Evolutionary conservation across 2,329 filamentous ascomycete genomes (phyloP), one percentile per base, ranked within the genome.

Genomic region (Aspergillus intermedius): DNA sequence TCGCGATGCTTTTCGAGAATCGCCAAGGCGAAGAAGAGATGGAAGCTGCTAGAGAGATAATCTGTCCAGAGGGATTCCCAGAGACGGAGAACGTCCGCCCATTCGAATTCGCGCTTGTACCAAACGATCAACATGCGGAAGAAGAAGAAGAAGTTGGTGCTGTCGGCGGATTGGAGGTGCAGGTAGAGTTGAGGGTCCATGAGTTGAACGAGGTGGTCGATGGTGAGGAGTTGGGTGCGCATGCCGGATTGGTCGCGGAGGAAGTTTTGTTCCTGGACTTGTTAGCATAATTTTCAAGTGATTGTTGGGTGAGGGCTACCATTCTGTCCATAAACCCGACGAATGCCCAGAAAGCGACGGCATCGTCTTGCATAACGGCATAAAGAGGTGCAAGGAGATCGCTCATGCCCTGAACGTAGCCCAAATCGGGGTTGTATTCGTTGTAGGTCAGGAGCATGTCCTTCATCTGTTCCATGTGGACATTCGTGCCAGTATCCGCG

Each of bases 101-200:
- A 98, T 57, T 83, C 80, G 60, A 98, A 98, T 69, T 98, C 93
- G 43, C 93, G 86, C 75, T 98, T 98, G 70, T 93, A 98, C 93
- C 93, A 98, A 8, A 98, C 93, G 1, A 98, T 77, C 30, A 98
- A 77, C 93, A 97, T 97, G 51, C 93, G 87, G 81, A 97, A 98
- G 76, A 98, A 97, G 76, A 98, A 98, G 72, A 98, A 98, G 71
- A 98, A 98, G 68, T 98, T 98, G 21, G 93, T 98, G 62, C 87
- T 94, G 61, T 98, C 94, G 17, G 91, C 88, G 13, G 81, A 84
- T 67, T 95, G 83, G 0, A 98, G 80, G 60, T 98, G 93, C 2
- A 87, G 77, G 70, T 96, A 97, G 6, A 98, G 82, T 64, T 90
- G 87, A 0, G 94, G 93, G 58, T 98, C 93, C 83, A 98, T 91